Conservation (phyloP, 164 flowering plant species). For the Kalanchoe fedtschenkoi region DNA sequence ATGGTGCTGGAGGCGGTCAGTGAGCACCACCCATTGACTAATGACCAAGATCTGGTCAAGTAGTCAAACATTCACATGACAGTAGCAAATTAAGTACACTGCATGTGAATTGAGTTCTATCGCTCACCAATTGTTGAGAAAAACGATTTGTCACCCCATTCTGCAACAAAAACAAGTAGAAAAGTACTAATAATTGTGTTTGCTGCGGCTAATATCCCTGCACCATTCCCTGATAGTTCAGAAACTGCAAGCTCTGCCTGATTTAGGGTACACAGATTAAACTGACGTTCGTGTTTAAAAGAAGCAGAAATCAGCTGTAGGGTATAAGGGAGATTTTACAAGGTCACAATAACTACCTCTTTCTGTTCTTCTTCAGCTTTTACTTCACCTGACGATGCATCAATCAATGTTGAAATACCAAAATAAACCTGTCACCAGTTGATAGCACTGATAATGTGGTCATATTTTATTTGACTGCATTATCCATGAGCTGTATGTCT, state of each 20-base stretch:
- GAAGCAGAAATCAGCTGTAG: neutral
- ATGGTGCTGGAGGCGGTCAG: neutral
- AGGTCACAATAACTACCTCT: conserved; percentile 41
- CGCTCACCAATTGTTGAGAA: conserved; percentile 90
- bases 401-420: conserved; percentile 83
- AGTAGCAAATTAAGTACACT: neutral
- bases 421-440: conserved; percentile 62
- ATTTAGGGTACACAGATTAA: conserved; percentile 10
- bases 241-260: conserved; percentile 99
- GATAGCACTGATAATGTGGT: neutral
- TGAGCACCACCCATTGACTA: neutral
- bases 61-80: neutral
- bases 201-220: conserved; percentile 83
- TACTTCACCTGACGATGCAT: conserved; percentile 65
- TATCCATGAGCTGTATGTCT: neutral
- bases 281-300: neutral
- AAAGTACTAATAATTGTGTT: conserved; percentile 77
- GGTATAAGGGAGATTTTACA: neutral
- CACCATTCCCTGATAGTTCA: conserved; percentile 80
- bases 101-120: neutral
- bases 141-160: conserved; percentile 98
- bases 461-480: neutral
- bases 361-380: conserved; percentile 88
- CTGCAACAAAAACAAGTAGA: conserved; percentile 83
- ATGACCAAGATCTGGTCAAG: neutral